A percentile compares a stretch with the other conserved stretches of the same genome.
These are phyloP conservation scores for Bauhinia variegata DNA, from an alignment of 306 rosid species.

Conservation along the genomic window DNA sequence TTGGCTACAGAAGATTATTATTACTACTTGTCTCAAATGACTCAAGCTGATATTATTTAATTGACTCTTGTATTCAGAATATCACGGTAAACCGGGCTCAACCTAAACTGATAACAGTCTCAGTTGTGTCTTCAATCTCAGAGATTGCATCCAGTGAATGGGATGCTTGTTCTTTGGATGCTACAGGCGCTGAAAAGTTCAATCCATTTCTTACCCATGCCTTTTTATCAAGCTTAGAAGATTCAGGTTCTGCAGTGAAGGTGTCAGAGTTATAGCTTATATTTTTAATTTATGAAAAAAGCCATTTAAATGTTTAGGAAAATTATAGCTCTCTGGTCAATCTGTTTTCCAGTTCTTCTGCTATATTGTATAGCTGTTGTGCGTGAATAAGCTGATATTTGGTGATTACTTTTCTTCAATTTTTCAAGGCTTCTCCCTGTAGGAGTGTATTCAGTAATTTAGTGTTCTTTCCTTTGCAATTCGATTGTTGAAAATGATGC, in stretches of 20 bases:
- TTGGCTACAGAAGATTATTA: neutral
- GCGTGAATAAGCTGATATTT: constrained; percentile 12
- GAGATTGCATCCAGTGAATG: constrained; percentile 71
- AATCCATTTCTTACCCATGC: constrained; percentile 85
- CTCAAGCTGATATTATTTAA: neutral
- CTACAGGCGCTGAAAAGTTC: constrained; percentile 59
- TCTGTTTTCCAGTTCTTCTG: neutral
- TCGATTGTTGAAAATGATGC: neutral
- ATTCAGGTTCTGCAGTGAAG: constrained; percentile 67
- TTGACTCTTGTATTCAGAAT: constrained; percentile 39
- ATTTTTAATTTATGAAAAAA: neutral
- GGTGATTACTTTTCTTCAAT: neutral
- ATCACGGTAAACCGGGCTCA: constrained; percentile 37
- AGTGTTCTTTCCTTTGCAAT: neutral
- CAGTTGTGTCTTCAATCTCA: constrained; percentile 70
- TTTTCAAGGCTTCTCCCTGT: neutral
- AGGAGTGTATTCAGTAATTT: neutral
- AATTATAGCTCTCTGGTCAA: neutral
- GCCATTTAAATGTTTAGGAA: neutral
- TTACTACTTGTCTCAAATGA: neutral
- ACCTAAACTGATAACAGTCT: constrained; percentile 52
- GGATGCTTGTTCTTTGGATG: constrained; percentile 83
- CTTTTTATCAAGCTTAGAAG: constrained; percentile 75
- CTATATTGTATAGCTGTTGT: neutral
- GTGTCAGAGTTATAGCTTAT: constrained; percentile 36